phyloP scores from a whole-genome alignment of 805 yeast genomes.

The Helenozyma rhizophorensis region DNA sequence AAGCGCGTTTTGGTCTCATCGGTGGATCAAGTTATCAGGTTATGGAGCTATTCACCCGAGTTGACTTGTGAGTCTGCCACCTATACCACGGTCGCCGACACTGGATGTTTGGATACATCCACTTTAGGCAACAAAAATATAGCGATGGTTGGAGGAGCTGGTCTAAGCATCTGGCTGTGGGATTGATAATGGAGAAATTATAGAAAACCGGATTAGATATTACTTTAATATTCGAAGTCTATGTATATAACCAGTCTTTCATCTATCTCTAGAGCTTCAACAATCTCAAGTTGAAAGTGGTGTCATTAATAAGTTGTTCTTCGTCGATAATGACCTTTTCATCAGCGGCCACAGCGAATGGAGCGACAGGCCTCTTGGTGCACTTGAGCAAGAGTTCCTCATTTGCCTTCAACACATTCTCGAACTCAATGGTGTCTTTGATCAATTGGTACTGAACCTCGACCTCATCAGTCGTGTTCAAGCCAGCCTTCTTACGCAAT shows the following conservation, averaged over 20 bases:
- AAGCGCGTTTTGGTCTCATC: conserved; percentile 52
- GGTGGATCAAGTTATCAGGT: conserved; percentile 74
- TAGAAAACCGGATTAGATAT: too few species aligned
- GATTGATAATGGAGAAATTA: conserved; percentile 15
- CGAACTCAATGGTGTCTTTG: conserved; percentile 64
- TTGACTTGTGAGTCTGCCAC: conserved; percentile 30
- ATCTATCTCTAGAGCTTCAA: conserved; percentile 48
- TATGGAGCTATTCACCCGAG: conserved; percentile 48
- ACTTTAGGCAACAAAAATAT: too few species aligned
- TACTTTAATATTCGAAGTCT: neutral
- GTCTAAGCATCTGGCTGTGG: conserved; percentile 46
- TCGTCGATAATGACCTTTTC: conserved; percentile 64
- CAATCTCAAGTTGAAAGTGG: conserved; percentile 72
- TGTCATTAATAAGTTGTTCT: conserved; percentile 73
- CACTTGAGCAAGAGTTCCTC: conserved; percentile 69
- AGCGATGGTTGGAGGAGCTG: conserved; percentile 89
- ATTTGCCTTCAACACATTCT: conserved; percentile 58
- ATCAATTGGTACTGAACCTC: conserved; percentile 71
- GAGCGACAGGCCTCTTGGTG: conserved; percentile 60
- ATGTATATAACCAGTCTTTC: neutral
- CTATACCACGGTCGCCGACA: conserved; percentile 86
- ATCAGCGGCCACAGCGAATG: conserved; percentile 38
- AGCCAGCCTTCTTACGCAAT: conserved; percentile 92
- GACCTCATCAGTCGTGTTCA: conserved; percentile 93
- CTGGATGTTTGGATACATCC: too few species aligned